A percentile compares a stretch with the other conserved stretches of the same genome.
Evolutionary conservation across 345 rosid genomes (phyloP).

Genomic region (Erodium maritimum): DNA sequence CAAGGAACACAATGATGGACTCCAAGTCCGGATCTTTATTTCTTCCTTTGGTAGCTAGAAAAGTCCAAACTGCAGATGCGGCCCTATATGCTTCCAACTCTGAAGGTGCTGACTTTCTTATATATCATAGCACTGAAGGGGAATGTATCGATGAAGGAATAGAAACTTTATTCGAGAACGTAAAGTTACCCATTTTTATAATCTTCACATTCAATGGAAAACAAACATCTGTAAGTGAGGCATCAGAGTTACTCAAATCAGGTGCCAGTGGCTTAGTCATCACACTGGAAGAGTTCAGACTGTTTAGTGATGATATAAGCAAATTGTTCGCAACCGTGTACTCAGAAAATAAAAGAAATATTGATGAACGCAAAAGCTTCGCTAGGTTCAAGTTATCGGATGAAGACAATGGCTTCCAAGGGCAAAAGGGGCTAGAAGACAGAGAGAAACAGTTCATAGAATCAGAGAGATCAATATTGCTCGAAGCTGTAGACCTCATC

Average conservation of each 20-base stretch:
- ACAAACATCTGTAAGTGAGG: constrained; percentile 17
- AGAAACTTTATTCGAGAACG: constrained; percentile 36
- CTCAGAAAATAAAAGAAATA: constrained; percentile 14
- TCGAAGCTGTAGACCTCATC: constrained; percentile 49
- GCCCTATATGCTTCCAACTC: constrained; percentile 59
- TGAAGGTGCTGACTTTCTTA: constrained; percentile 96
- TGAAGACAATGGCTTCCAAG: constrained; percentile 15
- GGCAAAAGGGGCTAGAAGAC: constrained; percentile 35
- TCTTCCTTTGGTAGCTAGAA: constrained; percentile 84
- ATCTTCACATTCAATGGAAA: constrained; percentile 17
- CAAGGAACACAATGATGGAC: constrained; percentile 73
- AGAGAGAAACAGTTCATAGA: constrained; percentile 56
- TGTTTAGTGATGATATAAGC: constrained; percentile 38
- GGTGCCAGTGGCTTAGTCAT: constrained; percentile 79
- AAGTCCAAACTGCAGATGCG: constrained; percentile 46
- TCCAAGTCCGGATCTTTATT: constrained; percentile 52
- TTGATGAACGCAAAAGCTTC: constrained; percentile 15
- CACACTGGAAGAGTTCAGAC: constrained; percentile 53
- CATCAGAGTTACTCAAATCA: constrained; percentile 24
- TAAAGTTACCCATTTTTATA: constrained; percentile 57
- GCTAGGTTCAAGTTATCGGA: constrained; percentile 13
- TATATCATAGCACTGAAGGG: constrained; percentile 32
- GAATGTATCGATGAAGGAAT: constrained; percentile 19
- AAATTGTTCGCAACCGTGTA: constrained; percentile 27
- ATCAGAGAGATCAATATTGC: constrained; percentile 53